phyloP scores from a whole-genome alignment of 352 stramenopile species.

The Phytophthora quininea region DNA sequence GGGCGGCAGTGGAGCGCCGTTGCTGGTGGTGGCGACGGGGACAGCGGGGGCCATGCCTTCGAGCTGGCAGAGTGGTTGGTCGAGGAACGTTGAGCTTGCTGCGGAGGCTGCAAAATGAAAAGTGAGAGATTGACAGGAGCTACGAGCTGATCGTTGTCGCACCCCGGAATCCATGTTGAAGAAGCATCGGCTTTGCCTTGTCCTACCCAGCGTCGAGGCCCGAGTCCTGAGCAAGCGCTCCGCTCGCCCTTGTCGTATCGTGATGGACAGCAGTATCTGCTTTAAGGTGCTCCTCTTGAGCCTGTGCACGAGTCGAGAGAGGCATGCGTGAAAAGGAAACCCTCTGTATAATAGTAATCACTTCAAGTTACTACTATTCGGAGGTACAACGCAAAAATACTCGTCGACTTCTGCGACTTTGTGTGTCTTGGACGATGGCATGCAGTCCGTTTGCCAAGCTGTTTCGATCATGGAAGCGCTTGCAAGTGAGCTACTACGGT shows the following conservation, averaged over 20 bases:
- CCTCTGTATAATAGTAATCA: no score
- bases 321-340: no score
- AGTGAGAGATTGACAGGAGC: neutral
- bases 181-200: neutral
- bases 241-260: no score
- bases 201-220: neutral
- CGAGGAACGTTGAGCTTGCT: neutral
- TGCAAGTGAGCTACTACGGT: slow-evolving; percentile 18
- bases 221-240: no score
- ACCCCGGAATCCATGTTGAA: neutral
- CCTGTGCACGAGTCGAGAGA: no score
- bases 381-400: no score
- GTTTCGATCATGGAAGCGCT: slow-evolving; percentile 3
- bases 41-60: slow-evolving; percentile 4
- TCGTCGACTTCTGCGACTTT: no score
- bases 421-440: no score
- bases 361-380: no score
- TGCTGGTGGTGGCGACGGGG: slow-evolving; percentile 37
- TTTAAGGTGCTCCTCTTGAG: no score
- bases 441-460: neutral
- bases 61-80: neutral
- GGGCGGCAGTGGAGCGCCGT: slow-evolving; percentile 53
- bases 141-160: neutral
- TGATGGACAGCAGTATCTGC: no score
- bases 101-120: neutral